Percentiles rank a stretch among this genome's conserved stretches.
phyloP scores from a whole-genome alignment of 1,284 basidiomycete species.

The Cryptococcus wingfieldii region DNA sequence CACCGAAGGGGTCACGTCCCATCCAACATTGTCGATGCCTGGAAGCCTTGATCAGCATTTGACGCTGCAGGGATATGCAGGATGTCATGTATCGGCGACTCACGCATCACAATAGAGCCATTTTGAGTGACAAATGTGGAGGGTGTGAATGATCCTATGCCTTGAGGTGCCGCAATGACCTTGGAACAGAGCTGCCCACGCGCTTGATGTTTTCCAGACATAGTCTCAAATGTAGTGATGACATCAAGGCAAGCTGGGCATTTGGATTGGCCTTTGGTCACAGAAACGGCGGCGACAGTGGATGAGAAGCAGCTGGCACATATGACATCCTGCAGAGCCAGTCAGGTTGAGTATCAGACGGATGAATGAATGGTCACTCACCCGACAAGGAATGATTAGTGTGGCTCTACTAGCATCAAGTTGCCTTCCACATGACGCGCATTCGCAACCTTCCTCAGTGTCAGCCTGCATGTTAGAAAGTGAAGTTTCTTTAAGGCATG shows the following conservation, averaged over 20 bases:
- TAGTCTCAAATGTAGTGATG: conserved; percentile 20
- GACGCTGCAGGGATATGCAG: conserved; percentile 1
- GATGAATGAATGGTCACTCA: conserved; percentile 9
- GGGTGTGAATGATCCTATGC: too few species aligned
- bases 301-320: conserved; percentile 41
- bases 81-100: too few species aligned
- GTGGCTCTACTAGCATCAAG: conserved; percentile 12
- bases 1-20: conserved; percentile 46
- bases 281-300: conserved; percentile 33
- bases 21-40: conserved; percentile 47
- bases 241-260: conserved; percentile 31
- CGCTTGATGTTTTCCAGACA: neutral
- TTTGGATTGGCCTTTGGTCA: conserved; percentile 23
- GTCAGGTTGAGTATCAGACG: neutral
- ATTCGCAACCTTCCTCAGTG: neutral
- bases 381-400: conserved; percentile 28
- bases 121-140: too few species aligned
- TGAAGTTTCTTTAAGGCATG: neutral
- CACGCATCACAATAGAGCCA: too few species aligned
- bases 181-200: neutral
- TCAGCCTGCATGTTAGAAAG: neutral
- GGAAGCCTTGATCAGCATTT: neutral
- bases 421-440: conserved; percentile 18
- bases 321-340: conserved; percentile 21
- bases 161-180: neutral